phyloP scores from a whole-genome alignment of 2,329 filamentous ascomycete species.

The Tolypocladium guangdongense region DNA sequence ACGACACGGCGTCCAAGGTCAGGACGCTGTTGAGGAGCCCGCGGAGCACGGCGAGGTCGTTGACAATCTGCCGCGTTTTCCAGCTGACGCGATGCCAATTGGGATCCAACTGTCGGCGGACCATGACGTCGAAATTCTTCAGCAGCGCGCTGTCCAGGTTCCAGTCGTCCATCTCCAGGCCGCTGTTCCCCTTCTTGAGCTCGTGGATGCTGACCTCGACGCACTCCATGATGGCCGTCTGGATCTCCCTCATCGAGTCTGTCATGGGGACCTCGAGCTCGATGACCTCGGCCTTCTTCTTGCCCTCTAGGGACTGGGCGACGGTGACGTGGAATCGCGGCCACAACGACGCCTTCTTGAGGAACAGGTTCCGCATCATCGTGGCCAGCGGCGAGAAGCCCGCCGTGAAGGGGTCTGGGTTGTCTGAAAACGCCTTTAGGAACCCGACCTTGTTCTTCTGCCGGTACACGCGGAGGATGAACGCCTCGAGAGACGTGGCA shows the following conservation, averaged over 20 bases:
- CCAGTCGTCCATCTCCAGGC: conserved; percentile 94
- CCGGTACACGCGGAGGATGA: conserved; percentile 86
- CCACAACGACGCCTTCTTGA: conserved; percentile 82
- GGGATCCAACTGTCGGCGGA: conserved; percentile 82
- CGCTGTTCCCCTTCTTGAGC: conserved; percentile 80
- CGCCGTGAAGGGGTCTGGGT: conserved; percentile 77
- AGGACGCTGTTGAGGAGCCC: conserved; percentile 74
- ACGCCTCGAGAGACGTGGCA: conserved; percentile 84
- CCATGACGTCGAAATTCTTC: conserved; percentile 80
- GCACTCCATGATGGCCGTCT: conserved; percentile 90
- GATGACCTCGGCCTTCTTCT: conserved; percentile 91
- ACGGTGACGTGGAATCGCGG: conserved; percentile 89
- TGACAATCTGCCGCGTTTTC: conserved; percentile 90
- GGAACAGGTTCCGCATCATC: conserved; percentile 82
- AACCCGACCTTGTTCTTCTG: conserved; percentile 93
- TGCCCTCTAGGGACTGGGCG: conserved; percentile 79
- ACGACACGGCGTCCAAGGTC: conserved; percentile 79
- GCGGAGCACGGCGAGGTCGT: conserved; percentile 73
- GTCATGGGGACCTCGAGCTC: conserved; percentile 96
- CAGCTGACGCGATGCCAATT: conserved; percentile 96
- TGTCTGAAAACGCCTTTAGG: conserved; percentile 91
- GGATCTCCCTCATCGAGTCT: conserved; percentile 83
- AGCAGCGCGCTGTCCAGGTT: conserved; percentile 87
- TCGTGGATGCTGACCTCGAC: conserved; percentile 92
- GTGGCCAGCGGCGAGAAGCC: conserved; percentile 81